Base-by-base conservation (phyloP, 306 rosid species). In the Calophaca sinica region DNA sequence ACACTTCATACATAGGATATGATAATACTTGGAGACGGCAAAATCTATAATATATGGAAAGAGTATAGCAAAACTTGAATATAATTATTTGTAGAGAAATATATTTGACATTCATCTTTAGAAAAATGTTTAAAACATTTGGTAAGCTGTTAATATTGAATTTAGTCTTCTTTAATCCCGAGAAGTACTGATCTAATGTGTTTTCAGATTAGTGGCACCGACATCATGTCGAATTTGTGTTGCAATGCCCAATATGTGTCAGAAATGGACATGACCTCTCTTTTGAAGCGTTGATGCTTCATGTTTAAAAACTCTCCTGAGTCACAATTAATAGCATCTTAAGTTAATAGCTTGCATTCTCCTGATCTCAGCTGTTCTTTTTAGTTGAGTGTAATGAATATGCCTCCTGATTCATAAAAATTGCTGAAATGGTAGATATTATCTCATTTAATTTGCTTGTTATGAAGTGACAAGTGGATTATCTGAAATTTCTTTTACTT, bases 211-310 rank as follows among this genome's bases (percentile, higher is more conserved):
- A 31, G 44, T 38, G 62, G 64, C 5, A 33, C 5, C 20, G 50
- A 46, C n/a, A 31, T 45, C 32, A 46, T 51, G 28, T 71, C 33
- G 41, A 49, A 3, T 35, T 6, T 45, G 45, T 51, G 29, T 33
- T 53, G 71, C 33, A 35, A 59, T 59, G 65, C 42, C 5, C 20
- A 59, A 52, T 52, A 33, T 38, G 8, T 68, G 54, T 58, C 29
- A 12, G 58, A 48, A 9, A 15, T 10, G 6, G 54, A 36, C 57
- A 13, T 35, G 44, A 45, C 67, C 46, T 46, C n/a, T 28, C 32
- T 44, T 9, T 49, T 50, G 52, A 31, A 74, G 14, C 64, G 54
- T 39, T 13, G 46, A 54, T 63, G 26, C 79, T 41, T 75, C 64
- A 12, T 41, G 7, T 66, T 38, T 41, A 11, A 5, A 44, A 31